These are phyloP conservation scores for Haplosporangium gracile DNA, from an alignment of 192 early-diverging fungal species.

Conservation along the genomic window DNA sequence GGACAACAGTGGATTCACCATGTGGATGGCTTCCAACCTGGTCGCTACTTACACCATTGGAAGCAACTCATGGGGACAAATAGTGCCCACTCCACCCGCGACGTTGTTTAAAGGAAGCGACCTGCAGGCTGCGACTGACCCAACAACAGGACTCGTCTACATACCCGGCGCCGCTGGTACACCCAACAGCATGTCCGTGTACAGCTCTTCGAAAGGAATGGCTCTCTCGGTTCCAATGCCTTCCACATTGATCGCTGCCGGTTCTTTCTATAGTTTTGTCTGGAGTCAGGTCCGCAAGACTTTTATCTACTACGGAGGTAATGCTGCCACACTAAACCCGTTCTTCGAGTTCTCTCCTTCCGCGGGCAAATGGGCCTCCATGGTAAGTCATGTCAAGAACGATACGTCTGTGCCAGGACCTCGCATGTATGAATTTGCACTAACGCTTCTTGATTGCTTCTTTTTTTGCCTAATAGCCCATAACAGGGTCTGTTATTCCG, in stretches of 20 bases:
- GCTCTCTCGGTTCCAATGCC: background rate
- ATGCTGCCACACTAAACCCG: background rate
- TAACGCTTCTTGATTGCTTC: too few species aligned
- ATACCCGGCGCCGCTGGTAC: background rate
- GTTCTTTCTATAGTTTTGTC: background rate
- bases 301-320: background rate
- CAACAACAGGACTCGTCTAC: background rate
- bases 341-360: constrained; percentile 4
- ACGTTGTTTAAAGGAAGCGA: background rate
- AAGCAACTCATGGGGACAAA: background rate
- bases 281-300: background rate
- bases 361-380: background rate
- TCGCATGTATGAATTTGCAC: background rate
- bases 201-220: background rate
- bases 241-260: background rate
- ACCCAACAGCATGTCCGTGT: background rate
- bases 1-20: background rate
- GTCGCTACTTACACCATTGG: background rate
- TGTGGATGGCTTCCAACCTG: background rate
- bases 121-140: background rate
- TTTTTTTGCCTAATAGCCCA: background rate
- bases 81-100: background rate
- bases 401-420: too few species aligned
- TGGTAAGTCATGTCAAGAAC: background rate
- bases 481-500: background rate